These are phyloP conservation scores for Glycine latifolia DNA, from an alignment of 306 rosid species.

Conservation along the genomic window DNA sequence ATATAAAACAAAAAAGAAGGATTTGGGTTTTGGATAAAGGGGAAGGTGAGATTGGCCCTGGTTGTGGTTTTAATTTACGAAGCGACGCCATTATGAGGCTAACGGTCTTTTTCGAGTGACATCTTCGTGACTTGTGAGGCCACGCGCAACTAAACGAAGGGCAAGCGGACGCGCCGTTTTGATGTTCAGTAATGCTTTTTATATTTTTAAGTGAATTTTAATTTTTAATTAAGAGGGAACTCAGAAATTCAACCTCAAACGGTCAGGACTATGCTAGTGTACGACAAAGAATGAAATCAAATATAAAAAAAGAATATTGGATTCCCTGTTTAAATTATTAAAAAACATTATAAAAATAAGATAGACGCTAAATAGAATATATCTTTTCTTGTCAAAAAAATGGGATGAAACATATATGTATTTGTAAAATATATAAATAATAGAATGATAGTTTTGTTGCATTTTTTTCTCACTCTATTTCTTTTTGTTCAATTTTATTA, in stretches of 20 bases:
- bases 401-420: neutral
- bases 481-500: too few relatives aligned
- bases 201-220: too few relatives aligned
- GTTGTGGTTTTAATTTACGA: conserved; percentile 18
- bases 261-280: too few relatives aligned
- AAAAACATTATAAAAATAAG: too few relatives aligned
- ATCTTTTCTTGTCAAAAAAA: neutral
- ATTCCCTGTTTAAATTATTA: too few relatives aligned
- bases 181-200: too few relatives aligned
- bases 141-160: neutral
- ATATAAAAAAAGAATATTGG: too few relatives aligned
- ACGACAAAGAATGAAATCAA: too few relatives aligned
- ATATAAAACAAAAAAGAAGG: neutral
- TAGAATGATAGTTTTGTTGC: too few relatives aligned
- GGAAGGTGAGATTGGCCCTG: neutral
- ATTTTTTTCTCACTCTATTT: too few relatives aligned
- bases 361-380: neutral
- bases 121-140: neutral
- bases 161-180: neutral
- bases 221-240: neutral
- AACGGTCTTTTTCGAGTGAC: conserved; percentile 30
- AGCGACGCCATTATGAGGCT: neutral
- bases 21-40: conserved; percentile 31
- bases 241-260: neutral
- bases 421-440: too few relatives aligned